Percentiles rank a stretch among this genome's conserved stretches.
phyloP scores from a whole-genome alignment of 495 filamentous ascomycete species.

The Neurospora tetraspora region DNA sequence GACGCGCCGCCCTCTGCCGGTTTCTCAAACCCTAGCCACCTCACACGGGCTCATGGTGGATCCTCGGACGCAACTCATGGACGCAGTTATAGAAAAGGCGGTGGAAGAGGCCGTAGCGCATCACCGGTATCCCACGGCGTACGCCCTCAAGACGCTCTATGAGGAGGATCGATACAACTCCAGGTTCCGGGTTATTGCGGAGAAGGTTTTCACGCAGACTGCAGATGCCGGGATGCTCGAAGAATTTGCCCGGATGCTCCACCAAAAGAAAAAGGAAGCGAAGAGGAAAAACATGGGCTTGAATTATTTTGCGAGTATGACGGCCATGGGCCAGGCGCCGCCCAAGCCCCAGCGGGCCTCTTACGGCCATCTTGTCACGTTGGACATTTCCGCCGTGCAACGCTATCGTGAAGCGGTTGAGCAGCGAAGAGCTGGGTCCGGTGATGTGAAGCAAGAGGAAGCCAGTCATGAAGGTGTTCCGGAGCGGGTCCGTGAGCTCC shows the following conservation, averaged over 20 bases:
- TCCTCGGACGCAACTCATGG: slow-evolving; percentile 15
- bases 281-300: slow-evolving; percentile 36
- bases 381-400: slow-evolving; percentile 22
- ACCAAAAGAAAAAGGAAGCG: slow-evolving; percentile 38
- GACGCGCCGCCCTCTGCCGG: background rate
- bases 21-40: slow-evolving; percentile 1
- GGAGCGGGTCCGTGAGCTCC: background rate
- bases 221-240: slow-evolving; percentile 32
- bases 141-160: slow-evolving; percentile 42
- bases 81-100: slow-evolving; percentile 25
- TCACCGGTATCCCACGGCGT: slow-evolving; percentile 44
- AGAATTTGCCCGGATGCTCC: slow-evolving; percentile 33
- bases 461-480: slow-evolving; percentile 15
- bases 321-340: slow-evolving; percentile 20
- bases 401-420: background rate
- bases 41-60: slow-evolving; percentile 8
- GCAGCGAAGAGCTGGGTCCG: background rate
- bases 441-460: slow-evolving; percentile 18
- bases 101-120: slow-evolving; percentile 39
- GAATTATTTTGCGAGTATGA: slow-evolving; percentile 36
- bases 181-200: slow-evolving; percentile 35
- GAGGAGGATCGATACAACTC: slow-evolving; percentile 33
- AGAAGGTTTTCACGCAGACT: slow-evolving; percentile 36
- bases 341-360: slow-evolving; percentile 30
- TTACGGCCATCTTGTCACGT: slow-evolving; percentile 30